Base-by-base conservation (phyloP, 495 filamentous ascomycete species). In the Aspergillus cavernicola region DNA sequence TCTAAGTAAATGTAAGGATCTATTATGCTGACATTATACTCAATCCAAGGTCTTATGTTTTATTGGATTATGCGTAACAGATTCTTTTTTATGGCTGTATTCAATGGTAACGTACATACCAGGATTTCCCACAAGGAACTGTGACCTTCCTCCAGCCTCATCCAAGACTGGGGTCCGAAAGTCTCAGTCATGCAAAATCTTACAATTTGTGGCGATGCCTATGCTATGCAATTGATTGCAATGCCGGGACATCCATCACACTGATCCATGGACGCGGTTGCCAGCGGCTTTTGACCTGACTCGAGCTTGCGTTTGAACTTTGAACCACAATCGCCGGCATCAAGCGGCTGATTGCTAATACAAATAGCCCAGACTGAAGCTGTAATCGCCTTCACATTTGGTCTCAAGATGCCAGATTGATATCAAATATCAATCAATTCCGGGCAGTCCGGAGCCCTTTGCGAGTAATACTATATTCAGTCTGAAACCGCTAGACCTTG, bases 101-200 rank as follows among this genome's bases (percentile, higher is more conserved):
- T n/a, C n/a, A 31, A 3, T 28, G 15, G 24, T 31, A 44, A 5
- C 26, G 20, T 32, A 46, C n/a, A 32, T 46, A 46, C 42, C 41
- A 22, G 42, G 42, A 46, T 46, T 16, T 46, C 42, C 42, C 35
- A 46, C 42, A 28, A 46, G 42, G 41, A 26, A 12, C 39, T n/a
- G 35, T 26, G n/a, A 28, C 24, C 24, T 9, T 28, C 24, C 24
- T 28, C 42, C 42, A 46, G 42, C 42, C 42, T 46, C 42, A 32
- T 46, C 18, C 26, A 20, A 33, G 28, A 15, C 24, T 7, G 24
- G 20, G 19, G 24, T 28, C 12, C 23, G 23, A 28, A n/a, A 24
- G 26, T 24, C 20, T 42, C 20, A 39, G 8, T 13, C 20, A 29
- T 23, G 41, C 41, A 31, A 44, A 44, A 44, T 29, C 24, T 16